Evolutionary conservation across 176 grass and related monocot genomes (phyloP), one percentile per base, ranked within the genome.

Genomic region (Carex pumila): DNA sequence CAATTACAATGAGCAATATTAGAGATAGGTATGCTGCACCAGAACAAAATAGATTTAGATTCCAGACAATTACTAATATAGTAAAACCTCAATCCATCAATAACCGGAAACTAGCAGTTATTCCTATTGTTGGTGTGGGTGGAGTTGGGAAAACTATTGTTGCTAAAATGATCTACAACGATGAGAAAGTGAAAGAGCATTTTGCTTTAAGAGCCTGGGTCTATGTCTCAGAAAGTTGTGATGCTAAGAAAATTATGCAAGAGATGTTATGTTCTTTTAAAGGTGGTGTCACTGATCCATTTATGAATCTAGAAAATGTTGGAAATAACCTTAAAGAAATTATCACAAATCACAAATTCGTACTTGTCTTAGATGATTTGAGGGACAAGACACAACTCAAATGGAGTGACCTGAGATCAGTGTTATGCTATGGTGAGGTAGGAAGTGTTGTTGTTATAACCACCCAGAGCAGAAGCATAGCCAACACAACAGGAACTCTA

Each of bases 141-240:
- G 82, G 82, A 3, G 65, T 84, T 12, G 82, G 82, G 82, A 84
- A 84, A 55, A 84, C 64, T 9, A 59, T 65, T 11, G 10, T 84
- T 9, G 82, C 82, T 14, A 11, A 84, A 30, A 17, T 29, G 3
- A 57, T 84, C 43, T 84, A 72, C 64, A 84, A 73, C 9, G 0
- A 84, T 17, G 2, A 13, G 5, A 17, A 25, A 8, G 19, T 84
- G 1, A 57, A 8, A 45, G 22, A 84, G 7, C 60, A 66, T 34
- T 84, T 84, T 39, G 2, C 19, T 13, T 32, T 84, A 31, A 1
- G 2, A 56, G 29, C 50, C 17, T 84, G 82, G 82, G 82, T 84
- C 10, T 84, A 47, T 68, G 37, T 74, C 17, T 18, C 70, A 39
- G 70, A 74, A 43, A 9, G 50, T 74, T 2, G 1, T 74, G 70